These are phyloP conservation scores for Colletotrichum musicola DNA, from an alignment of 2,329 filamentous ascomycete genomes.

Conservation along the genomic window DNA sequence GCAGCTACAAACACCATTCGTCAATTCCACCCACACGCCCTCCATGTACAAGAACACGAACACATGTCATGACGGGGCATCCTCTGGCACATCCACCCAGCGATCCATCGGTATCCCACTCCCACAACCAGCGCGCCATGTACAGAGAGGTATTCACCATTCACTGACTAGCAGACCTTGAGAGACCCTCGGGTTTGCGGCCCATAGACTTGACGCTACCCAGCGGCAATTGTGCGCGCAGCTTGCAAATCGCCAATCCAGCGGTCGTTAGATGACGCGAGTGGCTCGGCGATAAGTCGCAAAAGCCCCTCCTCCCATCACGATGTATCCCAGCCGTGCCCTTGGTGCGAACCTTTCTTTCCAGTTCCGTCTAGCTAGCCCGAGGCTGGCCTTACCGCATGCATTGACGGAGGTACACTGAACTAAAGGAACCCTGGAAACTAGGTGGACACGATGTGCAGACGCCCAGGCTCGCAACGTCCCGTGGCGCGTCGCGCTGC, in stretches of 20 bases:
- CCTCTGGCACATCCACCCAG: constrained; percentile 5
- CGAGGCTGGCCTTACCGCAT: constrained; percentile 18
- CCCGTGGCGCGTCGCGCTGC: constrained; percentile 14
- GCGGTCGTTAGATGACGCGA: constrained; percentile 17
- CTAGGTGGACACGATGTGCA: neutral
- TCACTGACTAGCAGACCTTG: constrained; percentile 2
- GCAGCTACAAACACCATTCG: constrained; percentile 23
- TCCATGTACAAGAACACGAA: neutral
- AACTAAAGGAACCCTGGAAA: neutral
- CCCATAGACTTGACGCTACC: constrained; percentile 7
- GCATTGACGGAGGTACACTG: neutral
- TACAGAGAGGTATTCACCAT: constrained; percentile 6
- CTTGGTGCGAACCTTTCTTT: constrained; percentile 1
- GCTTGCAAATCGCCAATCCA: neutral
- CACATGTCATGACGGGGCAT: constrained; percentile 18
- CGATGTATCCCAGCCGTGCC: neutral
- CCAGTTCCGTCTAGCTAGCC: constrained; percentile 16
- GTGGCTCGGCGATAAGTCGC: constrained; percentile 19
- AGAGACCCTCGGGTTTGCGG: neutral
- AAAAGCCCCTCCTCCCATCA: constrained; percentile 22
- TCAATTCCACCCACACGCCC: constrained; percentile 22
- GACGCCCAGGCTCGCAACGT: constrained; percentile 27
- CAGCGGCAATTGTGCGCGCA: neutral
- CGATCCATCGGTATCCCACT: constrained; percentile 30
- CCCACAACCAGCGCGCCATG: neutral